Conservation (phyloP, 192 early-diverging fungal species). For the Podila minutissima region DNA sequence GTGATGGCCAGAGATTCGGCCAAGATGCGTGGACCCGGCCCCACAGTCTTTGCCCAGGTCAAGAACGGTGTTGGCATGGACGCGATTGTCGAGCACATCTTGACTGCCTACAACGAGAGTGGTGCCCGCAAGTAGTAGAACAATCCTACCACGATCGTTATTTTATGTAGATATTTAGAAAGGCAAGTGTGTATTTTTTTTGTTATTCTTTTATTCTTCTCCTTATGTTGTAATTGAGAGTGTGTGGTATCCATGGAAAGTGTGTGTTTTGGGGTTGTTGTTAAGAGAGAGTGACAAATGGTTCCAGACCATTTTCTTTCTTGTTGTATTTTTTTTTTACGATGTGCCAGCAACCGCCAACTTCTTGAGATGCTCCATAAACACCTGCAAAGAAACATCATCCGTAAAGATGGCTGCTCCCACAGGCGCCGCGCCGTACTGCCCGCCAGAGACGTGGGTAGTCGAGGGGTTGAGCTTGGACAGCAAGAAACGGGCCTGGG, state of each 20-base stretch:
- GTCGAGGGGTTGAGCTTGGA: conserved; percentile 99
- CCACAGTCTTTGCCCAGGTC: conserved; percentile 92
- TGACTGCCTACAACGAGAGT: conserved; percentile 67
- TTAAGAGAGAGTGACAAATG: not conserved
- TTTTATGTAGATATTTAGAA: not conserved
- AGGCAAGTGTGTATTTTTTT: not conserved
- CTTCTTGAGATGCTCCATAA: conserved; percentile 95
- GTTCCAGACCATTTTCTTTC: conserved; percentile 7
- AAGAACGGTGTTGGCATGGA: conserved; percentile 90
- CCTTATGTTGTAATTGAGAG: too few relatives aligned
- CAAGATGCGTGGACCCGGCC: conserved; percentile 85
- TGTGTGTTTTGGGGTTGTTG: not conserved
- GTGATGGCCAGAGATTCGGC: conserved; percentile 93
- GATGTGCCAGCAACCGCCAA: conserved; percentile 49
- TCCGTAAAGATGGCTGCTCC: conserved; percentile 97
- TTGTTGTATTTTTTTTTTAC: conserved; percentile 19
- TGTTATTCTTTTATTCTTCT: not conserved
- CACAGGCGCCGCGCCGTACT: conserved; percentile 66
- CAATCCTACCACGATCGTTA: too few relatives aligned
- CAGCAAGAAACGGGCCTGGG: conserved; percentile 98
- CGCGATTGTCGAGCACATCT: conserved; percentile 80
- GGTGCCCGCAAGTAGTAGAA: conserved; percentile 49
- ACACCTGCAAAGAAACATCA: conserved; percentile 97
- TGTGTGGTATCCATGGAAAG: too few relatives aligned
- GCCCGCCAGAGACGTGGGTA: conserved; percentile 85